Evolutionary conservation across 768 basidiomycete species (phyloP).

Genomic region (Macrolepiota albuminosa): DNA sequence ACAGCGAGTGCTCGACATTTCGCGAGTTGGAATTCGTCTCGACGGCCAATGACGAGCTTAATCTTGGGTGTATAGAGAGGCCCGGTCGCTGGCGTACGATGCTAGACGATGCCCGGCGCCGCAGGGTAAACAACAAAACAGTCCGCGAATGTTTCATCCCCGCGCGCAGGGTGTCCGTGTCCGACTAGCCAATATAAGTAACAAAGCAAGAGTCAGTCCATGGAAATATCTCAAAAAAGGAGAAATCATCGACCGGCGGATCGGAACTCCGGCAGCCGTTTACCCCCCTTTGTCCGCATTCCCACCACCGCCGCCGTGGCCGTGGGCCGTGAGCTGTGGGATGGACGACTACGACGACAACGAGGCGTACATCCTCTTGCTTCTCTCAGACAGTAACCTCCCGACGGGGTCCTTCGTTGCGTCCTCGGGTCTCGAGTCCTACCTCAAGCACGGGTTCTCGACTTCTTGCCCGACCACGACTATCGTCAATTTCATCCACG

Average conservation of each 20-base stretch:
- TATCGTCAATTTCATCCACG: conserved; percentile 58
- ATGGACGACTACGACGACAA: conserved; percentile 24
- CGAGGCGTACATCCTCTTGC: conserved; percentile 68
- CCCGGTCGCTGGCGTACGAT: conserved; percentile 12
- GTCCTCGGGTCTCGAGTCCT: conserved; percentile 90
- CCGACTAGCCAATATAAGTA: too few relatives aligned
- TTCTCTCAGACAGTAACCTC: conserved; percentile 88
- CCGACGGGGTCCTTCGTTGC: conserved; percentile 97
- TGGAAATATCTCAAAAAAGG: background rate
- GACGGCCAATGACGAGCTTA: conserved; percentile 32
- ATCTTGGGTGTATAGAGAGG: conserved; percentile 15
- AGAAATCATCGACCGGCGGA: conserved; percentile 5
- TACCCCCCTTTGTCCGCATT: too few relatives aligned
- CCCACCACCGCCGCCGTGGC: too few relatives aligned
- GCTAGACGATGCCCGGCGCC: conserved; percentile 15
- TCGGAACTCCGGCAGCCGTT: conserved; percentile 1
- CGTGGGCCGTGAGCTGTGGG: too few relatives aligned
- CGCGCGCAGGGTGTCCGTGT: too few relatives aligned
- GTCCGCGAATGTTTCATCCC: conserved; percentile 29
- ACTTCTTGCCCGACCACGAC: conserved; percentile 19
- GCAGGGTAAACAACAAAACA: conserved; percentile 13
- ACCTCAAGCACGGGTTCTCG: conserved; percentile 77
- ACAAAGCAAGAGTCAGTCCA: background rate
- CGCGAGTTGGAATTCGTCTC: conserved; percentile 17
- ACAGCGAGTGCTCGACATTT: conserved; percentile 20